Percentiles rank a stretch among this genome's conserved stretches.
These are phyloP conservation scores for Vaccinium corymbosum DNA, from an alignment of 148 eudicot species.

Conservation along the genomic window DNA sequence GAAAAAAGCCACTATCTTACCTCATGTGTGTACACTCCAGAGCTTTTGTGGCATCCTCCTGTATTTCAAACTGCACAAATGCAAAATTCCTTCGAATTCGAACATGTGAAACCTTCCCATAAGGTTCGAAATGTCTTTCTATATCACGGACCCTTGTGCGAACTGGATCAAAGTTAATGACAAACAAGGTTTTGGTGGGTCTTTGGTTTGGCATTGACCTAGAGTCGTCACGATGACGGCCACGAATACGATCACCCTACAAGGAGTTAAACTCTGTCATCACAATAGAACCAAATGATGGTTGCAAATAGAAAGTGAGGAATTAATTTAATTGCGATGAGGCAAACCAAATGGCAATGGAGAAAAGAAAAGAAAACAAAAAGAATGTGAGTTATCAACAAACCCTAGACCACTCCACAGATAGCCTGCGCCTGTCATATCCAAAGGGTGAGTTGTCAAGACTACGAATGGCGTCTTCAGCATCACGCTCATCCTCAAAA, in stretches of 20 bases:
- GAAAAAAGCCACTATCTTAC: slow-evolving; percentile 18
- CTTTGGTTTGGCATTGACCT: slow-evolving; percentile 55
- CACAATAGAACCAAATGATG: slow-evolving; percentile 1
- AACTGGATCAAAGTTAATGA: slow-evolving; percentile 76
- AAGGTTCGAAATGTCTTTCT: slow-evolving; percentile 73
- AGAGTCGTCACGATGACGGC: slow-evolving; percentile 55
- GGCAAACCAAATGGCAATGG: not conserved
- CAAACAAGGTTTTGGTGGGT: slow-evolving; percentile 80
- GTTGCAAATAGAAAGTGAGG: no score
- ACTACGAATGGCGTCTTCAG: slow-evolving; percentile 73
- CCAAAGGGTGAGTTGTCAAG: slow-evolving; percentile 88
- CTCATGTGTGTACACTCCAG: slow-evolving; percentile 89
- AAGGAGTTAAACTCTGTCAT: not conserved
- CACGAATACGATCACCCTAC: slow-evolving; percentile 77
- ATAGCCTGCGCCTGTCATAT: slow-evolving; percentile 66
- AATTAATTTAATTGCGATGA: not conserved
- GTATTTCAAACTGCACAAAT: slow-evolving; percentile 82
- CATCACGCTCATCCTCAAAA: slow-evolving; percentile 89
- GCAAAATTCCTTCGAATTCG: slow-evolving; percentile 75
- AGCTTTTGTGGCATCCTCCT: slow-evolving; percentile 86
- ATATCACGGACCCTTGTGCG: slow-evolving; percentile 60
- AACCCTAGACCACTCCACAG: slow-evolving; percentile 98
- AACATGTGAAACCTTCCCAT: slow-evolving; percentile 70
- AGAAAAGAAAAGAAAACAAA: not conserved
- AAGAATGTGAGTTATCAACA: not conserved